Percentiles rank a stretch among this genome's conserved stretches.
These are phyloP conservation scores for Remersonia thermophila DNA, from an alignment of 2,329 filamentous ascomycete genomes.

Conservation along the genomic window DNA sequence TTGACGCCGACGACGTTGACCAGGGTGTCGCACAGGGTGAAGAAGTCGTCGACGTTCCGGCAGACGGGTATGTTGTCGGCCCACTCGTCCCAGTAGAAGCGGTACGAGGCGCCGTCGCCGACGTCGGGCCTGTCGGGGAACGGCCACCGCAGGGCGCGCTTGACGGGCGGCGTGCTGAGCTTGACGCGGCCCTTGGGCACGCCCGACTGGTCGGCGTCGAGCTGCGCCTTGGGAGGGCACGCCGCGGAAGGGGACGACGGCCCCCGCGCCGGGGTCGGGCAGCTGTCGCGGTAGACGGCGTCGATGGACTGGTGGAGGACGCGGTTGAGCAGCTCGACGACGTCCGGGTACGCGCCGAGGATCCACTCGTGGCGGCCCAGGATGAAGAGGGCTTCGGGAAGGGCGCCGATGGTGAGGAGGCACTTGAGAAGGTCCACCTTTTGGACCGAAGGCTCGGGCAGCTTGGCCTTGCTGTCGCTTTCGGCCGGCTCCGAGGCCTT, in stretches of 20 bases:
- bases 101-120: constrained; percentile 66
- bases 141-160: constrained; percentile 69
- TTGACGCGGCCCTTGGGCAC: constrained; percentile 58
- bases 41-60: constrained; percentile 80
- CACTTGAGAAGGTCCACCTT: constrained; percentile 77
- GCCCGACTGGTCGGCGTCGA: constrained; percentile 50
- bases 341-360: constrained; percentile 68
- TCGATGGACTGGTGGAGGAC: constrained; percentile 72
- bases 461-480: constrained; percentile 34
- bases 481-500: constrained; percentile 35
- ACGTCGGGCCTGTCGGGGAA: constrained; percentile 66
- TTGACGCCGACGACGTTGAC: constrained; percentile 78
- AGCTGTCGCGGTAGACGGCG: constrained; percentile 49
- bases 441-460: constrained; percentile 70
- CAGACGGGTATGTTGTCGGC: constrained; percentile 84
- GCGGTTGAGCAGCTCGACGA: constrained; percentile 70
- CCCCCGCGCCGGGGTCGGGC: constrained; percentile 21
- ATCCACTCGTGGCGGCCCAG: constrained; percentile 84
- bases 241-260: constrained; percentile 17
- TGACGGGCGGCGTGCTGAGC: constrained; percentile 44
- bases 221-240: constrained; percentile 31
- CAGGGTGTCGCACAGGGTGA: constrained; percentile 72
- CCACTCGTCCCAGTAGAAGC: constrained; percentile 98
- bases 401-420: constrained; percentile 76
- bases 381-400: constrained; percentile 87